A percentile compares a stretch with the other conserved stretches of the same genome.
These are phyloP conservation scores for Saccharomyces eubayanus DNA, from an alignment of 805 yeast species.

Conservation along the genomic window DNA sequence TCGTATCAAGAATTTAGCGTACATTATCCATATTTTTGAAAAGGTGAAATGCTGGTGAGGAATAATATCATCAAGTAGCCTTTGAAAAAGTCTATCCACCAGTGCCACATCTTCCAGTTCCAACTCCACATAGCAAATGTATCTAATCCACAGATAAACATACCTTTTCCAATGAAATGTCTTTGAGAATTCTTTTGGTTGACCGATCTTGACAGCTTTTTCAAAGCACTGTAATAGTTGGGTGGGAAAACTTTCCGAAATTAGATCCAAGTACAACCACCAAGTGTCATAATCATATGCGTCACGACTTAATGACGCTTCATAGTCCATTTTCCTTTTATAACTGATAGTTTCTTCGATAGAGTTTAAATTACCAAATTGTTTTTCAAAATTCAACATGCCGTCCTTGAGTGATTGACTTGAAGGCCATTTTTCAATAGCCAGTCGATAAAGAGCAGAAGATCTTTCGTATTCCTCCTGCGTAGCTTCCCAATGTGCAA, in stretches of 20 bases:
- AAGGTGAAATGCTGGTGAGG: constrained; percentile 60
- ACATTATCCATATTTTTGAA: constrained; percentile 64
- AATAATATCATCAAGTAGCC: constrained; percentile 37
- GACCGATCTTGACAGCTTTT: constrained; percentile 12
- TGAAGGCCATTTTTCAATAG: constrained; percentile 39
- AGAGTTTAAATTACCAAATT: constrained; percentile 46
- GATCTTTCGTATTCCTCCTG: constrained; percentile 57
- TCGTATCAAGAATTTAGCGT: constrained; percentile 67
- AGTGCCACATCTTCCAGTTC: constrained; percentile 33
- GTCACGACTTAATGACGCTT: constrained; percentile 36
- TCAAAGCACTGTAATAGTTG: constrained; percentile 11
- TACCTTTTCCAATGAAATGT: constrained; percentile 59
- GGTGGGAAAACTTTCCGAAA: constrained; percentile 32
- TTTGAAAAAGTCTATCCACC: constrained; percentile 45
- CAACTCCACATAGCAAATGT: constrained; percentile 55
- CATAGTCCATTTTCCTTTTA: constrained; percentile 52
- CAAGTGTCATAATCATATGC: constrained; percentile 67
- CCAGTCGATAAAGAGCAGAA: constrained; percentile 45
- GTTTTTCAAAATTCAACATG: constrained; percentile 55
- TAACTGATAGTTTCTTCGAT: constrained; percentile 44
- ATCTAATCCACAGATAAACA: constrained; percentile 61
- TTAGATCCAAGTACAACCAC: constrained; percentile 63
- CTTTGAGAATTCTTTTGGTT: constrained; percentile 27
- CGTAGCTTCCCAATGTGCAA: constrained; percentile 66
- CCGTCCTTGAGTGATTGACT: constrained; percentile 33